Evolutionary conservation across 2,329 filamentous ascomycete genomes (phyloP).

Genomic region (Cucurbitaria berberidis): DNA sequence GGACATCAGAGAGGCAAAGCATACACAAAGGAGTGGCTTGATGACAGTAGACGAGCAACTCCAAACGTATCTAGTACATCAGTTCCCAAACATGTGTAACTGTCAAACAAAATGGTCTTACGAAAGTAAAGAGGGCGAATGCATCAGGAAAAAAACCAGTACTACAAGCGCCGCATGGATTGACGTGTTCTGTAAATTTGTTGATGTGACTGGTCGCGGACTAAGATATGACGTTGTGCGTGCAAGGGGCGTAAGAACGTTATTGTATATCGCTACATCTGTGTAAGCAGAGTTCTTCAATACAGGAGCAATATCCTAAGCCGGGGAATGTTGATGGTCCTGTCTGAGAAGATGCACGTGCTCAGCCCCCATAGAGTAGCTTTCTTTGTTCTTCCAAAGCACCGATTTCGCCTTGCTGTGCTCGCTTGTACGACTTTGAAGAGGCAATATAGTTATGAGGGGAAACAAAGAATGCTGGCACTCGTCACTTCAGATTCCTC

Average conservation of each 20-base stretch:
- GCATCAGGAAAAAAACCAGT: too few species aligned
- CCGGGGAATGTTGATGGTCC: neutral
- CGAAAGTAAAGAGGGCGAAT: too few species aligned
- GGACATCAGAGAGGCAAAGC: too few species aligned
- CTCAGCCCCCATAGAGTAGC: neutral
- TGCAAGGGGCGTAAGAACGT: constrained; percentile 3
- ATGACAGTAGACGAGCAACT: too few species aligned
- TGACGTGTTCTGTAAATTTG: neutral
- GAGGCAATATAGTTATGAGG: neutral
- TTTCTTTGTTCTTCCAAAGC: neutral
- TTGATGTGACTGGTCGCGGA: too few species aligned
- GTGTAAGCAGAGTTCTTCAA: neutral
- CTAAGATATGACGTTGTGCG: constrained; percentile 3
- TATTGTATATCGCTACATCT: neutral
- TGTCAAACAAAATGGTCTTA: too few species aligned
- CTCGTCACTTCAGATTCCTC: neutral
- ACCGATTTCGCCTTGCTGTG: neutral
- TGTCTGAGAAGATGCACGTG: neutral
- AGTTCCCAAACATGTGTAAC: too few species aligned
- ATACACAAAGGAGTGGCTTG: too few species aligned
- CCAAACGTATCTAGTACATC: too few species aligned
- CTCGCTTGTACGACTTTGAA: neutral
- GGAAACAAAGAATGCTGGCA: constrained; percentile 11
- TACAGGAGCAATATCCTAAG: neutral
- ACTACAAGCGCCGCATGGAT: neutral